Percentiles rank a stretch among this genome's conserved stretches.
These are phyloP conservation scores for Cucurbita argyrosperma DNA, from an alignment of 306 rosid species.

Conservation along the genomic window DNA sequence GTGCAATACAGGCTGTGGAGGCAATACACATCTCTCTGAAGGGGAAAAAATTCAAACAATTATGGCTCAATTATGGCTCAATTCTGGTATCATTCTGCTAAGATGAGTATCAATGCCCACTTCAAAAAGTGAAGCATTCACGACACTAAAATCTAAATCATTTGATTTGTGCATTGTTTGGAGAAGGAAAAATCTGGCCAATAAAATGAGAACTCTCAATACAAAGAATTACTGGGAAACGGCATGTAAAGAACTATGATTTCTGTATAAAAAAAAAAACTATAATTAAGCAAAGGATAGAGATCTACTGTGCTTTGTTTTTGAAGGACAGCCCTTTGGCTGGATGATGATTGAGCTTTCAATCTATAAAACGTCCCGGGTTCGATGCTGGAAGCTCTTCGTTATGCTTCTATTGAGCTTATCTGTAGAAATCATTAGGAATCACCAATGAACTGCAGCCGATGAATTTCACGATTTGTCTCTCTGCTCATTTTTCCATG, in stretches of 20 bases:
- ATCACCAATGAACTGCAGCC: not conserved
- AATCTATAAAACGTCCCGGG: not conserved
- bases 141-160: not conserved
- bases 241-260: not conserved
- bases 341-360: constrained; percentile 2
- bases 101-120: not conserved
- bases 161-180: not conserved
- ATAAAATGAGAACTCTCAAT: not conserved
- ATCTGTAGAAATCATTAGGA: not conserved
- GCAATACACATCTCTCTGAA: not conserved
- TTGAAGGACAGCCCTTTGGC: not conserved
- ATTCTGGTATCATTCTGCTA: not conserved
- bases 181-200: not conserved
- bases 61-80: not conserved
- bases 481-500: constrained; percentile 73
- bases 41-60: not conserved
- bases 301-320: not conserved
- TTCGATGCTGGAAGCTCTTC: not conserved
- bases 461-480: constrained; percentile 14
- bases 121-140: not conserved
- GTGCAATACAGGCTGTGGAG: not conserved
- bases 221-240: not conserved
- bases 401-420: not conserved
- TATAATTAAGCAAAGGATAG: not conserved
- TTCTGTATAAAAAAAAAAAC: constrained; percentile 1